phyloP scores from a whole-genome alignment of 2,329 filamentous ascomycete species.

The Aspergillus glaucus region DNA sequence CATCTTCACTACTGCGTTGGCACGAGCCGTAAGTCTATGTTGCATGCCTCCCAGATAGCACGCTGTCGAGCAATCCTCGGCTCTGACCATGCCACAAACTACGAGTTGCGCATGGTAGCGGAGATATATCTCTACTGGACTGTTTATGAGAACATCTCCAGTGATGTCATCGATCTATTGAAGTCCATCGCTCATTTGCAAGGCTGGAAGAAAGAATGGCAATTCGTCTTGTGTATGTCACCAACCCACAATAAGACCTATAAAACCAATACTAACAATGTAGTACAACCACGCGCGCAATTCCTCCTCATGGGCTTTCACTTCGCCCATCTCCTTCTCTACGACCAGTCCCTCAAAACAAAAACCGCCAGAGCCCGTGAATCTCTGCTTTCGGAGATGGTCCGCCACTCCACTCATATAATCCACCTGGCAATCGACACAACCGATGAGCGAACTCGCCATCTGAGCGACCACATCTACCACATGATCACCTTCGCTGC shows the following conservation, averaged over 20 bases:
- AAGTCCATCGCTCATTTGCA: slow-evolving; percentile 30
- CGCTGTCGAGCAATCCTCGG: slow-evolving; percentile 32
- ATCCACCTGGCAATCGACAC: slow-evolving; percentile 40
- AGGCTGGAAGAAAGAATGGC: slow-evolving; percentile 37
- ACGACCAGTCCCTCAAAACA: slow-evolving; percentile 30
- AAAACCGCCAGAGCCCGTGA: slow-evolving; percentile 31
- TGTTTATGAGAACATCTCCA: slow-evolving; percentile 35
- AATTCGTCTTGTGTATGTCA: slow-evolving; percentile 30
- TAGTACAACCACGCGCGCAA: slow-evolving; percentile 40
- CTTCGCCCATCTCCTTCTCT: slow-evolving; percentile 40
- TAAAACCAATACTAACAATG: slow-evolving; percentile 1
- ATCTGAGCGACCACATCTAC: slow-evolving; percentile 44
- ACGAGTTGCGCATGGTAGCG: slow-evolving; percentile 42
- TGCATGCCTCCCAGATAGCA: slow-evolving; percentile 34
- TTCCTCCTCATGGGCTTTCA: slow-evolving; percentile 44
- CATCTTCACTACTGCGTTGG: slow-evolving; percentile 45
- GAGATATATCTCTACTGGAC: slow-evolving; percentile 43
- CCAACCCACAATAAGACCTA: neutral
- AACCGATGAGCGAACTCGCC: slow-evolving; percentile 38
- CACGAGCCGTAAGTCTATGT: slow-evolving; percentile 33
- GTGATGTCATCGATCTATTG: slow-evolving; percentile 24
- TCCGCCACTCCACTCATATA: slow-evolving; percentile 35
- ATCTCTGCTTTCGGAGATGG: slow-evolving; percentile 37
- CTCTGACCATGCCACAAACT: slow-evolving; percentile 37
- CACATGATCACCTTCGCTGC: slow-evolving; percentile 44